These are phyloP conservation scores for Neoboletus subvelutipes DNA, from an alignment of 768 basidiomycete species.

Conservation along the genomic window DNA sequence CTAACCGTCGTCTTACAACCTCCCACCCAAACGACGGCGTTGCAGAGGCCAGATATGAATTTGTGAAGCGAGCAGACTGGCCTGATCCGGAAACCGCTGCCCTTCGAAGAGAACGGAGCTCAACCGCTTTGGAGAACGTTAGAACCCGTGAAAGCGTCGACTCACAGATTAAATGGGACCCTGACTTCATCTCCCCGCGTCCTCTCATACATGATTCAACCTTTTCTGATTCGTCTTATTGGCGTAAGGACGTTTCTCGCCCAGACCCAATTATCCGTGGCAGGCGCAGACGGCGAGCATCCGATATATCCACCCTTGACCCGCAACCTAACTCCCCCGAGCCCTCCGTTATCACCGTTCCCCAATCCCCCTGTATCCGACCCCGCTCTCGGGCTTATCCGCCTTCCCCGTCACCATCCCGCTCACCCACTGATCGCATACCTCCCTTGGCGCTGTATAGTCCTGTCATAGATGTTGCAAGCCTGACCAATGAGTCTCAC, in stretches of 20 bases:
- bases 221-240: constrained; percentile 49
- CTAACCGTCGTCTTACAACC: constrained; percentile 34
- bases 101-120: constrained; percentile 66
- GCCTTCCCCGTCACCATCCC: constrained; percentile 51
- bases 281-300: constrained; percentile 56
- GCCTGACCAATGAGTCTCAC: neutral
- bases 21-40: constrained; percentile 50
- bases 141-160: constrained; percentile 49
- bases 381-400: constrained; percentile 49
- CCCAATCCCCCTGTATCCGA: constrained; percentile 41
- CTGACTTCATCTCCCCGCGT: constrained; percentile 26
- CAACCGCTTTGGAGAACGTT: constrained; percentile 55
- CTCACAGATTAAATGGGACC: constrained; percentile 23
- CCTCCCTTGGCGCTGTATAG: constrained; percentile 31
- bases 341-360: constrained; percentile 24
- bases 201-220: constrained; percentile 44
- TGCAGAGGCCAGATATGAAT: constrained; percentile 70
- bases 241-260: constrained; percentile 52
- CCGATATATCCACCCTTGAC: constrained; percentile 40
- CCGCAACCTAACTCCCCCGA: constrained; percentile 31
- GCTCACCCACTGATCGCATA: constrained; percentile 40
- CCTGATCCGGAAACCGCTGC: constrained; percentile 76
- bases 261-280: constrained; percentile 52
- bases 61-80: constrained; percentile 85
- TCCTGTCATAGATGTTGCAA: constrained; percentile 8